Percentiles rank a stretch among this genome's conserved stretches.
Evolutionary conservation across 2,329 filamentous ascomycete species (phyloP).

Genomic region (Lachnellula hyalina): DNA sequence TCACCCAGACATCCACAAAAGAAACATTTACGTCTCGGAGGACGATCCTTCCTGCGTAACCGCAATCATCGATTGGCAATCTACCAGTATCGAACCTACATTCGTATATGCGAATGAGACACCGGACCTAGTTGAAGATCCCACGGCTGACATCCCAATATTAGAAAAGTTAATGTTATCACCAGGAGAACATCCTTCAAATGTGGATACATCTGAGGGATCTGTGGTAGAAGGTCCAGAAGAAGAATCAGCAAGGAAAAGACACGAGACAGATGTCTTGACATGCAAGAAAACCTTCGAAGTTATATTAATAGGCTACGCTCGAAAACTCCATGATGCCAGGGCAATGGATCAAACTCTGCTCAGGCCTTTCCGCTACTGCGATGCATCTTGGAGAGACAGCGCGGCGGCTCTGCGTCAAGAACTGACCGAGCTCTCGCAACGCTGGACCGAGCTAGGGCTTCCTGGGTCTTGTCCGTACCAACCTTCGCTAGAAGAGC

Average conservation of each 20-base stretch:
- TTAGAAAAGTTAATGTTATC: constrained; percentile 26
- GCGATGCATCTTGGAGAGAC: constrained; percentile 37
- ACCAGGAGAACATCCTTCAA: constrained; percentile 18
- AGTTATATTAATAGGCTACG: constrained; percentile 28
- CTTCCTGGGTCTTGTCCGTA: constrained; percentile 32
- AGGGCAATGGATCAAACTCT: constrained; percentile 34
- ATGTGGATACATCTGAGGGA: not conserved
- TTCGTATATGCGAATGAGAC: constrained; percentile 35
- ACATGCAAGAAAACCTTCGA: constrained; percentile 29
- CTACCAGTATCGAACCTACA: constrained; percentile 35
- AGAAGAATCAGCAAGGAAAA: constrained; percentile 18
- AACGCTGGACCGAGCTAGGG: constrained; percentile 35
- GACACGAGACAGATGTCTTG: constrained; percentile 23
- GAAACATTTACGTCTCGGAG: constrained; percentile 38
- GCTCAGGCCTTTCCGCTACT: constrained; percentile 37
- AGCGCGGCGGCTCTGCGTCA: constrained; percentile 35
- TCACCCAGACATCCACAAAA: constrained; percentile 37
- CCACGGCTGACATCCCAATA: no score
- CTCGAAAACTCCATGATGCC: constrained; percentile 29
- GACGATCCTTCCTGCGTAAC: constrained; percentile 33
- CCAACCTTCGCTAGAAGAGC: constrained; percentile 14
- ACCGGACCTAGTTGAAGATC: constrained; percentile 28
- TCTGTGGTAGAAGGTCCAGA: not conserved
- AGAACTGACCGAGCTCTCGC: constrained; percentile 36
- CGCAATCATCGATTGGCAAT: constrained; percentile 40